Conservation (phyloP, 768 basidiomycete species). For the Tylopilus plumbeoviolaceoides region DNA sequence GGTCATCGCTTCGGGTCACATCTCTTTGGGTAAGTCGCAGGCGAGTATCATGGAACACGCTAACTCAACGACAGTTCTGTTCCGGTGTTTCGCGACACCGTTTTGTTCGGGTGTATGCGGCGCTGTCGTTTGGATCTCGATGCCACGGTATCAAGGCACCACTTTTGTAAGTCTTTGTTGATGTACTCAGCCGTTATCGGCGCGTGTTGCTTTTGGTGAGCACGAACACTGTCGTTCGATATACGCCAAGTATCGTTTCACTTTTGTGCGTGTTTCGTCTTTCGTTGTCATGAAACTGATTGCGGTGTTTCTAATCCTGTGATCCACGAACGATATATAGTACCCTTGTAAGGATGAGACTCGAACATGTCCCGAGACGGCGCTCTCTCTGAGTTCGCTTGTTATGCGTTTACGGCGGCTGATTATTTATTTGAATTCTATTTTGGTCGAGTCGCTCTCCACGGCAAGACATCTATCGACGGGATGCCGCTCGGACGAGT, state of each 20-base stretch:
- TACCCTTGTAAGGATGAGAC: too few species aligned
- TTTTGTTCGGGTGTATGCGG: conserved; percentile 39
- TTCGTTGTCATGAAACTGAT: too few species aligned
- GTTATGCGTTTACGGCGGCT: too few species aligned
- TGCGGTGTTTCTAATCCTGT: too few species aligned
- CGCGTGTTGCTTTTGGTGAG: neutral
- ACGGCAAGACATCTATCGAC: too few species aligned
- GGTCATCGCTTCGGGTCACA: neutral
- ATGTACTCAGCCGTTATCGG: neutral
- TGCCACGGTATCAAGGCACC: conserved; percentile 17
- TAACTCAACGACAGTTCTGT: conserved; percentile 31
- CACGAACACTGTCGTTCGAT: neutral
- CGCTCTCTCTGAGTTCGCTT: too few species aligned
- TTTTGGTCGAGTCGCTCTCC: too few species aligned
- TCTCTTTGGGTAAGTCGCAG: neutral
- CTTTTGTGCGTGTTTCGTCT: too few species aligned
- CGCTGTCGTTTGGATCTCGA: conserved; percentile 29
- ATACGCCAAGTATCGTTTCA: too few species aligned
- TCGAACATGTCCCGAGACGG: neutral
- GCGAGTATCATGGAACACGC: neutral
- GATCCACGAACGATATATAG: too few species aligned
- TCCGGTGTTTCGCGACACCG: conserved; percentile 36
- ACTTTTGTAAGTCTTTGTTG: neutral
- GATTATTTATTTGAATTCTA: too few species aligned
- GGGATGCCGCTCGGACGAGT: too few species aligned